Percentiles rank a stretch among this genome's conserved stretches.
phyloP scores from a whole-genome alignment of 345 rosid species.

The Brassica juncea region DNA sequence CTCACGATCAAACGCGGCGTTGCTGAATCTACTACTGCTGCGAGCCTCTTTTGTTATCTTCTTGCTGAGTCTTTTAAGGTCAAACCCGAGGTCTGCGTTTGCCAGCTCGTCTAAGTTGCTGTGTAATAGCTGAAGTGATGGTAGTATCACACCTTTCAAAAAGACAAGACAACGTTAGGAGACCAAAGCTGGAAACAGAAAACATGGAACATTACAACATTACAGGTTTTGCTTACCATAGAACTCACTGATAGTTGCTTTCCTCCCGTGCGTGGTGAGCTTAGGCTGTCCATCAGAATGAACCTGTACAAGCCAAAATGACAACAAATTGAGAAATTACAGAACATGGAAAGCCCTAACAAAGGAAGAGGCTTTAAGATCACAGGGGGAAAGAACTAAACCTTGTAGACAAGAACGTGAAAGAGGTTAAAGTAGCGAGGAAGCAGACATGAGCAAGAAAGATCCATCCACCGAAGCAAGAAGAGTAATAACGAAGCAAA shows the following conservation, averaged over 20 bases:
- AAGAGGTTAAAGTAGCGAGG: conserved; percentile 88
- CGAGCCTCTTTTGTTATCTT: conserved; percentile 48
- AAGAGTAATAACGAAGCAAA: conserved; percentile 75
- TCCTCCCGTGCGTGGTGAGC: conserved; percentile 67
- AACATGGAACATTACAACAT: background rate
- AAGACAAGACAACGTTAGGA: background rate
- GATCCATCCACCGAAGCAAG: conserved; percentile 84
- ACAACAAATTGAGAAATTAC: background rate
- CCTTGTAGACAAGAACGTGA: conserved; percentile 86
- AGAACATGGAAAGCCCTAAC: background rate
- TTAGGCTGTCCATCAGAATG: conserved; percentile 66
- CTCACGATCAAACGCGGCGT: conserved; percentile 70
- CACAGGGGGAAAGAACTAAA: conserved; percentile 25
- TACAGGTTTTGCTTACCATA: conserved; percentile 54
- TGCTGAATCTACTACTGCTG: conserved; percentile 46
- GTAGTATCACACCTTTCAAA: conserved; percentile 76
- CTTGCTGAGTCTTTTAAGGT: conserved; percentile 45
- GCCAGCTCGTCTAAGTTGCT: conserved; percentile 59
- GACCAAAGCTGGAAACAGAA: background rate
- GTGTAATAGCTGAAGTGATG: conserved; percentile 79
- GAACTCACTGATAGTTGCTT: conserved; percentile 88
- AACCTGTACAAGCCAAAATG: conserved; percentile 40
- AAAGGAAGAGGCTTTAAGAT: conserved; percentile 12
- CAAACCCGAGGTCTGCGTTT: conserved; percentile 38
- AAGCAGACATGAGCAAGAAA: conserved; percentile 66